Percentiles rank a stretch among this genome's conserved stretches.
Evolutionary conservation across 257 asterid species (phyloP).

Genomic region (Solanum paucissectum): DNA sequence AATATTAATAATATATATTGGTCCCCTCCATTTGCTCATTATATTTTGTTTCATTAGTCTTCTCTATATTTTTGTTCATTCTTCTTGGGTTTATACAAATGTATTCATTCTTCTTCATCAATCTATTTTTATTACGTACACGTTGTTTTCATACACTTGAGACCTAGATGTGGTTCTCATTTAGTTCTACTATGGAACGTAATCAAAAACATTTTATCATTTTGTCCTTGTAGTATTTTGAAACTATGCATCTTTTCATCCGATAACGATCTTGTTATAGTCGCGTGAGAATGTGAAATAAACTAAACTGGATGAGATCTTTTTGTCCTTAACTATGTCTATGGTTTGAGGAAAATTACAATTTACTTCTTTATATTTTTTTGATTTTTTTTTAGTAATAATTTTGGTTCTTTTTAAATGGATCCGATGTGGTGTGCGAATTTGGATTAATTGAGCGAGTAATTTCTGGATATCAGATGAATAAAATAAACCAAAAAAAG

Average conservation of each 20-base stretch:
- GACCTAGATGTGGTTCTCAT: slow-evolving; percentile 1
- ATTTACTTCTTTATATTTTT: not conserved
- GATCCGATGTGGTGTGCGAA: not conserved
- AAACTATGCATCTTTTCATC: not conserved
- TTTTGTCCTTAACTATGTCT: not conserved
- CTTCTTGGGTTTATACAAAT: slow-evolving; percentile 20
- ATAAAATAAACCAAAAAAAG: not conserved
- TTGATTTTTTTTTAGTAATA: not conserved
- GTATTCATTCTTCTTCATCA: not conserved
- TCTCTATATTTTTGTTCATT: slow-evolving; percentile 22
- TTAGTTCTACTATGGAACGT: slow-evolving; percentile 7
- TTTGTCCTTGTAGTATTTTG: not conserved
- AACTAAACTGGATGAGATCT: not conserved
- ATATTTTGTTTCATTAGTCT: slow-evolving; percentile 2
- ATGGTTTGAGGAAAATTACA: not conserved
- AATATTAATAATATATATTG: not conserved
- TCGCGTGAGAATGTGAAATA: not conserved
- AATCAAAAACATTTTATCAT: not conserved
- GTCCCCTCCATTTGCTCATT: not conserved
- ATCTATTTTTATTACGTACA: not conserved
- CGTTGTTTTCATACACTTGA: not conserved
- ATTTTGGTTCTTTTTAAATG: not conserved
- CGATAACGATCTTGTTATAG: not conserved
- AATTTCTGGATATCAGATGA: not conserved
- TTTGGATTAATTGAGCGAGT: not conserved